Evolutionary conservation across 305 asterid genomes (phyloP), one percentile per base, ranked within the genome.

Genomic region (Solanum hybrid): DNA sequence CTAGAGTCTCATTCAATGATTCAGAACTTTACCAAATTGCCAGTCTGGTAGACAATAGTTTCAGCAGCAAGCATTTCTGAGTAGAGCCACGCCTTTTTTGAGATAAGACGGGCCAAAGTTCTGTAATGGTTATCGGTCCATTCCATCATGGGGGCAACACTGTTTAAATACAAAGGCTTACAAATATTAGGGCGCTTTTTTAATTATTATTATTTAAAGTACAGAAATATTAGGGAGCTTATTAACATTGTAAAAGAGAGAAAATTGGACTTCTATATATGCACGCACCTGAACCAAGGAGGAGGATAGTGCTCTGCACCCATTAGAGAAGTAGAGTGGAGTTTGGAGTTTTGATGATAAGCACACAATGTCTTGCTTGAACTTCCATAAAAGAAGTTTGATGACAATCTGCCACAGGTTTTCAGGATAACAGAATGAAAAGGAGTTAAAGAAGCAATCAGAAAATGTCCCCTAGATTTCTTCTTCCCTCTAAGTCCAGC

Each of bases 81-180:
- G 91, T 97, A 97, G 86, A 96, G 92, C 99, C 99, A 96, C 88
- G 98, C 96, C 89, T 92, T 95, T 91, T 95, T 95, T 11, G 99
- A 91, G 86, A 97, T 92, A 91, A 97, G 90, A 64, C 99, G 96
- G 85, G 97, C 98, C 94, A 97, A 90, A 90, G 99, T 97, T 90
- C 99, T 95, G 90, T 88, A 97, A 89, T 96, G 96, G 90, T 94
- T 97, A 94, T 97, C 97, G 10, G 98, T 96, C 94, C 91, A 95
- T 2, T 97, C 98, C 99, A 97, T 97, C 99, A 97, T 96, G 26
- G 98, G 98, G 73, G 99, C 99, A 90, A 97, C 92, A 92, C 99
- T 97, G 95, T 88, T 88, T 72, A 90, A 88, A 35, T 7, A 46
- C 32, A 81, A 38, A 66, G 76, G 72, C 34, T 35, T 51, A 20